Conservation (phyloP, 2,329 filamentous ascomycete genomes). For the Beauveria brongniartii region DNA sequence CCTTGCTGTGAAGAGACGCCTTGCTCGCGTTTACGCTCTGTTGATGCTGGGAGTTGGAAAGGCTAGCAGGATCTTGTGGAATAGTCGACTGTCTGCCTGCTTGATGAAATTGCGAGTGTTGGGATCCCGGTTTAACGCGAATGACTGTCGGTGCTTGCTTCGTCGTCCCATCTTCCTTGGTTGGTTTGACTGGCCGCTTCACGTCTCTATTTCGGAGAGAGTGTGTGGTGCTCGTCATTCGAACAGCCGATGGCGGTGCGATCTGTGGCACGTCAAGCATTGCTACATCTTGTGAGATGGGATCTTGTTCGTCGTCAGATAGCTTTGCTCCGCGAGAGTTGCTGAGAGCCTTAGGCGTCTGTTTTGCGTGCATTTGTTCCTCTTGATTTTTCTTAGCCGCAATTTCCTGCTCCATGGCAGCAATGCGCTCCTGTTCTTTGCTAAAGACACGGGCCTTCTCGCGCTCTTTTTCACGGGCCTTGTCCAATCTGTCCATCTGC, state of each 20-base stretch:
- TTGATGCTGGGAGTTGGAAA: slow-evolving; percentile 30
- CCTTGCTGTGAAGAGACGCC: slow-evolving; percentile 52
- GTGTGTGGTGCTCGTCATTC: slow-evolving; percentile 42
- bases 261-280: slow-evolving; percentile 47
- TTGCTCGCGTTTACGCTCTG: slow-evolving; percentile 60
- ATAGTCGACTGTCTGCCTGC: slow-evolving; percentile 49
- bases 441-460: slow-evolving; percentile 56
- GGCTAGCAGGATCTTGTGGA: slow-evolving; percentile 37
- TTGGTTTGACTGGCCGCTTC: slow-evolving; percentile 54
- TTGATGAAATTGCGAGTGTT: slow-evolving; percentile 51
- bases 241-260: slow-evolving; percentile 54
- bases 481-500: slow-evolving; percentile 55
- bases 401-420: slow-evolving; percentile 44
- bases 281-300: slow-evolving; percentile 38
- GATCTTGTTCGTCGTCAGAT: slow-evolving; percentile 24
- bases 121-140: slow-evolving; percentile 59
- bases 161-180: slow-evolving; percentile 51
- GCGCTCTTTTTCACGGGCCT: slow-evolving; percentile 60
- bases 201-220: slow-evolving; percentile 42
- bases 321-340: slow-evolving; percentile 45
- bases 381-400: slow-evolving; percentile 48
- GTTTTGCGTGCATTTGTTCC: slow-evolving; percentile 32
- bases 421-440: slow-evolving; percentile 48
- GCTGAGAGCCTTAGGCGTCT: slow-evolving; percentile 35
- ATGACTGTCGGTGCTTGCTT: slow-evolving; percentile 65